Percentiles rank a stretch among this genome's conserved stretches.
These are phyloP conservation scores for Elongisporangium anandrum DNA, from an alignment of 352 stramenopile species.

Conservation along the genomic window DNA sequence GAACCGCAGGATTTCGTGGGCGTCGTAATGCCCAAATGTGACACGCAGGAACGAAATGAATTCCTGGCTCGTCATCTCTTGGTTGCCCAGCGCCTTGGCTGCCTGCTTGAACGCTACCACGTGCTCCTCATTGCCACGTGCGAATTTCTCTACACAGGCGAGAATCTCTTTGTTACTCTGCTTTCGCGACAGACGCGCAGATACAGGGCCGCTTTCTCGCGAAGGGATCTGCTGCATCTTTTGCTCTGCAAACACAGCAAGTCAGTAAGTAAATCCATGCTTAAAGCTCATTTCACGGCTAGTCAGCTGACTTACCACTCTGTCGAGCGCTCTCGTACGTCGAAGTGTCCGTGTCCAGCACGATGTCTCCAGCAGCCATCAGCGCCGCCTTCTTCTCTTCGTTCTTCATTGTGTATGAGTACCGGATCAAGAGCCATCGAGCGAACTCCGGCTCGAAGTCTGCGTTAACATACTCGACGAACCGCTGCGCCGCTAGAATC, in stretches of 20 bases:
- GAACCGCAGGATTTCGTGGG: slow-evolving; percentile 53
- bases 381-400: slow-evolving; percentile 50
- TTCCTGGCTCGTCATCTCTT: slow-evolving; percentile 59
- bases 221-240: slow-evolving; percentile 23
- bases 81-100: slow-evolving; percentile 61
- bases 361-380: slow-evolving; percentile 19
- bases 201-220: slow-evolving; percentile 13
- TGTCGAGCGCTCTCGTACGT: slow-evolving; percentile 1
- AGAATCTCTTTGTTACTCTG: slow-evolving; percentile 68
- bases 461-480: slow-evolving; percentile 47
- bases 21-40: slow-evolving; percentile 53
- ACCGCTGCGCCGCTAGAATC: slow-evolving; percentile 29
- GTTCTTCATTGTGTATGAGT: slow-evolving; percentile 47
- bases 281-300: not conserved
- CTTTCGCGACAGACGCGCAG: slow-evolving; percentile 36
- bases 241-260: slow-evolving; percentile 15
- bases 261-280: not conserved
- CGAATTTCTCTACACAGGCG: slow-evolving; percentile 51
- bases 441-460: slow-evolving; percentile 55
- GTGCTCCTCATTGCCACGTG: slow-evolving; percentile 35
- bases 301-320: not conserved
- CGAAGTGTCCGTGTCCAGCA: slow-evolving; percentile 3
- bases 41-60: slow-evolving; percentile 57
- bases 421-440: slow-evolving; percentile 48
- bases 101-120: slow-evolving; percentile 63